Evolutionary conservation across 2,329 filamentous ascomycete genomes (phyloP).

Genomic region (Microdochium nivale): DNA sequence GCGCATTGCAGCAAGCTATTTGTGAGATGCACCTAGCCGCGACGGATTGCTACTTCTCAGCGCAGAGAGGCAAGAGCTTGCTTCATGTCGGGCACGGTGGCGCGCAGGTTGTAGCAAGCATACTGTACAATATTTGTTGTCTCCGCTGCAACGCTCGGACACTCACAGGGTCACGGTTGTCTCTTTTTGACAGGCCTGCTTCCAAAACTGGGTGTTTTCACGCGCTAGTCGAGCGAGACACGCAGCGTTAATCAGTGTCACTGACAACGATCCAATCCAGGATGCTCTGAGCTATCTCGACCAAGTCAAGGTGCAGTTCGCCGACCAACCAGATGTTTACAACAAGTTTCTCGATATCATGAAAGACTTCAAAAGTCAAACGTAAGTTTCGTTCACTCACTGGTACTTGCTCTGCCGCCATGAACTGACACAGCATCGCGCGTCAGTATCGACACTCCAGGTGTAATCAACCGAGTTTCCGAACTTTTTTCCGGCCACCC

Average conservation of each 20-base stretch:
- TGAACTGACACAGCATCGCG: conserved; percentile 10
- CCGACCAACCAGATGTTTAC: conserved; percentile 94
- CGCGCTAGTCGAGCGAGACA: conserved; percentile 1
- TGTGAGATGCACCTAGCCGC: no score
- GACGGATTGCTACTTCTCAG: no score
- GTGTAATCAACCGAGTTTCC: conserved; percentile 93
- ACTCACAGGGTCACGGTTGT: neutral
- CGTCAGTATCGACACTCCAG: conserved; percentile 81
- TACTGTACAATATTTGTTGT: neutral
- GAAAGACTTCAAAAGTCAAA: conserved; percentile 99
- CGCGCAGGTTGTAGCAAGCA: neutral
- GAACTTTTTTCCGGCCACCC: conserved; percentile 93
- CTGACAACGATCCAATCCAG: conserved; percentile 19
- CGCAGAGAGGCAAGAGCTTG: no score
- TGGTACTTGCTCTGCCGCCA: neutral
- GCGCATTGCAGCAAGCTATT: no score
- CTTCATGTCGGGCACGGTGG: no score
- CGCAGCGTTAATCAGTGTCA: neutral
- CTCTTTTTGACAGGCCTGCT: neutral
- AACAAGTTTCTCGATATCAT: conserved; percentile 97
- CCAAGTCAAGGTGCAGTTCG: conserved; percentile 96
- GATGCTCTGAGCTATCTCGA: conserved; percentile 89
- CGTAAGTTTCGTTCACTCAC: conserved; percentile 44
- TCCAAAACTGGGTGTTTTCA: neutral
- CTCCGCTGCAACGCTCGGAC: neutral